phyloP scores from a whole-genome alignment of 768 basidiomycete genomes.

The Daedaleopsis nitida region DNA sequence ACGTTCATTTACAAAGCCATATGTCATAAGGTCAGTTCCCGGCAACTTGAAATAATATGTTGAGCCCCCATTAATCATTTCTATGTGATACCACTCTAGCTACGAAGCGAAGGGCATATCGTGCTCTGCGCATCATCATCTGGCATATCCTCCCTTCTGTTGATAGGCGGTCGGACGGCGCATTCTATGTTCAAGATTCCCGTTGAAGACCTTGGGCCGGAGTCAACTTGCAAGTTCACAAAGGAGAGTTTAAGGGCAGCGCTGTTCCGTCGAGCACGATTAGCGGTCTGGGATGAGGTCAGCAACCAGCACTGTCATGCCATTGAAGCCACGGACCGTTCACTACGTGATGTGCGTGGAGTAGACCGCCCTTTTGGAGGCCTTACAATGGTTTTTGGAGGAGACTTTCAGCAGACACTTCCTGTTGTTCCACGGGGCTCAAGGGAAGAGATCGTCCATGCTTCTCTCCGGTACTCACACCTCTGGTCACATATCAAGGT shows the following conservation, averaged over 20 bases:
- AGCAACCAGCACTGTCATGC: conserved; percentile 39
- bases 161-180: conserved; percentile 46
- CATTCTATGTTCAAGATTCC: conserved; percentile 54
- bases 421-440: conserved; percentile 44
- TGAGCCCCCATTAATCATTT: no score
- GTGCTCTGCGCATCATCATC: conserved; percentile 20
- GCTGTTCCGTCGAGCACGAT: conserved; percentile 32
- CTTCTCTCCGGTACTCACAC: conserved; percentile 11
- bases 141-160: conserved; percentile 48
- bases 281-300: conserved; percentile 49
- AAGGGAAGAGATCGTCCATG: conserved; percentile 39
- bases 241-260: conserved; percentile 32
- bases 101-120: conserved; percentile 30
- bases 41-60: no score
- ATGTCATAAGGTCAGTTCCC: no score
- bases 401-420: conserved; percentile 50
- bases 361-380: conserved; percentile 41
- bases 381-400: conserved; percentile 44
- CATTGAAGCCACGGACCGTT: conserved; percentile 43
- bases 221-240: conserved; percentile 35
- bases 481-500: conserved; percentile 7
- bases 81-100: conserved; percentile 15
- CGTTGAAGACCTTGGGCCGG: conserved; percentile 32
- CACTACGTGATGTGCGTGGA: conserved; percentile 36
- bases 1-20: conserved; percentile 45